Base-by-base conservation (phyloP, 768 basidiomycete genomes). In the Leucosporidium yakuticum region DNA sequence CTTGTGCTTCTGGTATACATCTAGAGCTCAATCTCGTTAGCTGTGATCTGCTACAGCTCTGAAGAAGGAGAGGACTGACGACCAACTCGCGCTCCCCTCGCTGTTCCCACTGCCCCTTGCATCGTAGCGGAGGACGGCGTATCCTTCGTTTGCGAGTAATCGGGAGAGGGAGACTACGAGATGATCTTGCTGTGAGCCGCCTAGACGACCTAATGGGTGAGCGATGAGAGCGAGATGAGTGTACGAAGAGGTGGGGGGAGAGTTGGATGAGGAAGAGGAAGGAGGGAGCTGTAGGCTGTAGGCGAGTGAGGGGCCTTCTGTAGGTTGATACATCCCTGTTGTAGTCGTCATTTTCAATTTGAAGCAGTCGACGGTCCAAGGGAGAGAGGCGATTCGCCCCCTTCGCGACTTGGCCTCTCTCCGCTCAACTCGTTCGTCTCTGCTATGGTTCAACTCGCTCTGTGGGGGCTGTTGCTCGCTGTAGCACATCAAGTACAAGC, bases 191-290 rank as follows among this genome's bases (percentile, higher is more conserved):
- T 57, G 55, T 4, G 23, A 48, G 0, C 69, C 69, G 5, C 69
- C 69, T 5, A 71, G 59, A 0, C 69, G 51, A 3, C 69, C 63
- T 29, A 17, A 67, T 0, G 69, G 69, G 27, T 71, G 69, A 0
- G 69, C 65, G 25, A 71, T 57, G 56, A 71, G 59, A 2, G 69
- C 69, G 2, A 64, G 59, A 15, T 15, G 39, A 44, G 39, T 12
- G 39, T 7, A 44, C 11, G 39, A 44, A 15, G 39, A 15, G 39
- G 39, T 44, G 6, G 39, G 14, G 39, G 39, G 11, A 12, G 39
- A 44, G 17, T 8, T 12, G 4, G 49, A 12, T 20, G 39, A n/a
- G 19, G 36, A 12, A 8, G 49, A 2, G 15, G 31, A 29, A 21
- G 23, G 2, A 0, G 69, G 63, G 20, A 17, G 47, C 11, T 54